Base-by-base conservation (phyloP, 495 filamentous ascomycete species). In the Cudoniella acicularis region DNA sequence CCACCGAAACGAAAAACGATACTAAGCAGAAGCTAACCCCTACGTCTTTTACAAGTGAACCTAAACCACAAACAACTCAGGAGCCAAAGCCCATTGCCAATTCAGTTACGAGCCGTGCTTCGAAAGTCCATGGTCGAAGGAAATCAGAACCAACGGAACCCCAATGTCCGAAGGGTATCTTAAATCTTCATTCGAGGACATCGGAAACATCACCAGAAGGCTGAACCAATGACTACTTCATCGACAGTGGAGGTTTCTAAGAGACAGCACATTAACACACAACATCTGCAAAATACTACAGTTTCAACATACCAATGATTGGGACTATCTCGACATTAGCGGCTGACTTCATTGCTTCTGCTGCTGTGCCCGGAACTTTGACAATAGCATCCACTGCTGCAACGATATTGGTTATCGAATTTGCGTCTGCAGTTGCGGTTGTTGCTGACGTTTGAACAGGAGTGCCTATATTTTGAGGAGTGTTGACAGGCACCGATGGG, bases 401-500 rank as follows among this genome's bases (percentile, higher is more conserved):
- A n/a, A n/a, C n/a, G n/a, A n/a, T n/a, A n/a, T n/a, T n/a, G n/a
- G n/a, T n/a, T n/a, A n/a, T n/a, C n/a, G n/a, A n/a, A n/a, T n/a
- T n/a, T n/a, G n/a, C n/a, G n/a, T n/a, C n/a, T n/a, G n/a, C n/a
- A n/a, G n/a, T n/a, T n/a, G n/a, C n/a, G n/a, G n/a, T n/a, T n/a
- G n/a, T n/a, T n/a, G n/a, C n/a, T n/a, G n/a, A n/a, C n/a, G n/a
- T n/a, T n/a, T n/a, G n/a, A n/a, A n/a, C n/a, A n/a, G n/a, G n/a
- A n/a, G n/a, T n/a, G n/a, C n/a, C n/a, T n/a, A n/a, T n/a, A n/a
- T n/a, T n/a, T n/a, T n/a, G n/a, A n/a, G n/a, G n/a, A 18, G 75
- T 76, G 49, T 77, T 80, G 1, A 70, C 69, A 9, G 76, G 77
- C 18, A 75, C 73, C 11, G 72, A 69, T 21, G 80, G 78, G 30